These are phyloP conservation scores for Urtica urens DNA, from an alignment of 306 rosid genomes.

Conservation along the genomic window DNA sequence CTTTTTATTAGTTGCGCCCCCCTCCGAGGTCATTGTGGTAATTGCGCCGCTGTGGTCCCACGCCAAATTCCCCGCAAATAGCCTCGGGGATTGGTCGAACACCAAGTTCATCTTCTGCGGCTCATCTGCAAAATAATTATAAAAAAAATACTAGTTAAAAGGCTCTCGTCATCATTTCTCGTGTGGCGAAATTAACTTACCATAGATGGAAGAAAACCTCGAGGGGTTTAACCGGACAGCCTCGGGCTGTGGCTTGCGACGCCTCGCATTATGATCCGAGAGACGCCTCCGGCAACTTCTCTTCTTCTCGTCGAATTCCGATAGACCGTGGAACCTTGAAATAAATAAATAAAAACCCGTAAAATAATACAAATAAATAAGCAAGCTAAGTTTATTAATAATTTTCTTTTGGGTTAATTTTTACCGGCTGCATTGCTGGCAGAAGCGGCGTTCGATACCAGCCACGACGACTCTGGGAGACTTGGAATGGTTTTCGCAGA, in stretches of 20 bases:
- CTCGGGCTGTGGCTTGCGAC: constrained; percentile 73
- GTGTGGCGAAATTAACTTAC: constrained; percentile 30
- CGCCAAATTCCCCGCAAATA: constrained; percentile 24
- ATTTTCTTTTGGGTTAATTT: constrained; percentile 13
- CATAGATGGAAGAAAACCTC: constrained; percentile 43
- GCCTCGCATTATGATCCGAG: constrained; percentile 93
- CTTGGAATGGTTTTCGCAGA: constrained; percentile 78
- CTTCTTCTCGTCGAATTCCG: constrained; percentile 80
- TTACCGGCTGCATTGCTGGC: constrained; percentile 98
- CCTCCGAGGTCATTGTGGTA: too few species aligned
- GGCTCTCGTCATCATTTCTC: too few species aligned
- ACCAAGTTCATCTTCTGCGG: constrained; percentile 36
- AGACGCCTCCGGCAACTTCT: constrained; percentile 96
- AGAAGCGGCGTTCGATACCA: constrained; percentile 72
- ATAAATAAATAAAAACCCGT: too few species aligned
- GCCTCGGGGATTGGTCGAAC: constrained; percentile 22
- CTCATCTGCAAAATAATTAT: constrained; percentile 42
- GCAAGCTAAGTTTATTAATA: too few species aligned
- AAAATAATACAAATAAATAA: too few species aligned
- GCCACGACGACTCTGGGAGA: constrained; percentile 60
- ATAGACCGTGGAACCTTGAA: constrained; percentile 85
- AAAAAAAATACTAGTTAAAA: too few species aligned
- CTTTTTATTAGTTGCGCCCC: too few species aligned
- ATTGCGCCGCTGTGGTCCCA: constrained; percentile 32
- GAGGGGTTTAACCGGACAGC: constrained; percentile 38